A percentile compares a stretch with the other conserved stretches of the same genome.
phyloP scores from a whole-genome alignment of 768 basidiomycete genomes.

The Termitomyces titanicus region DNA sequence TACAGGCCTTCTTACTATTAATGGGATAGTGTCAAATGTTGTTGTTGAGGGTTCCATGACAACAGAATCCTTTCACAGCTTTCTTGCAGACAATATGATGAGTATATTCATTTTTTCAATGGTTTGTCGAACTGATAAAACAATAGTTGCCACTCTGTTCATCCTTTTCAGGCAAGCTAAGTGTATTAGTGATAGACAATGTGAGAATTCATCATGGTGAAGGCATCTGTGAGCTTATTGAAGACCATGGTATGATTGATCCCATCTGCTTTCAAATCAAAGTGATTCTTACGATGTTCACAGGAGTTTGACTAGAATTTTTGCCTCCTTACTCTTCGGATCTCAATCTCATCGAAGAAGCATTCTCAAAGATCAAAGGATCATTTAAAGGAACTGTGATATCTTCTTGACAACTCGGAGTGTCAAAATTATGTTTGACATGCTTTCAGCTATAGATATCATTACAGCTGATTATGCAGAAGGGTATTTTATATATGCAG shows the following conservation, averaged over 20 bases:
- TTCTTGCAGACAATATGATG: constrained; percentile 23
- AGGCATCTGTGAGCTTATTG: constrained; percentile 21
- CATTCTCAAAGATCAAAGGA: constrained; percentile 32
- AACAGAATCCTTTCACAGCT: constrained; percentile 16
- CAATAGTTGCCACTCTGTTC: constrained; percentile 16
- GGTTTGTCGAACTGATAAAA: no score
- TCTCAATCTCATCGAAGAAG: constrained; percentile 36
- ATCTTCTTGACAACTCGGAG: background rate
- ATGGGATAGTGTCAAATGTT: constrained; percentile 25
- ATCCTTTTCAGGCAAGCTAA: constrained; percentile 23
- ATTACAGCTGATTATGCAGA: constrained; percentile 25
- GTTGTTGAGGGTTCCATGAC: constrained; percentile 29
- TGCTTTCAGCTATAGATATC: constrained; percentile 22
- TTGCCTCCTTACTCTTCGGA: no score
- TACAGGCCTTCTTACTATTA: constrained; percentile 23
- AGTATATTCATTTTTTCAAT: background rate
- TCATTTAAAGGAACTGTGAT: constrained; percentile 21
- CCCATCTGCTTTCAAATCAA: no score
- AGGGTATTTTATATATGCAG: no score
- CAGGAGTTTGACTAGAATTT: constrained; percentile 24
- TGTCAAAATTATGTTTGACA: constrained; percentile 21
- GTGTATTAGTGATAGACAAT: constrained; percentile 32
- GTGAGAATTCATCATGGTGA: no score
- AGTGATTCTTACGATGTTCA: background rate
- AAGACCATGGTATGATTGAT: background rate